phyloP scores from a whole-genome alignment of 371 early-diverging fungal genomes.

The Mucor circinelloides region DNA sequence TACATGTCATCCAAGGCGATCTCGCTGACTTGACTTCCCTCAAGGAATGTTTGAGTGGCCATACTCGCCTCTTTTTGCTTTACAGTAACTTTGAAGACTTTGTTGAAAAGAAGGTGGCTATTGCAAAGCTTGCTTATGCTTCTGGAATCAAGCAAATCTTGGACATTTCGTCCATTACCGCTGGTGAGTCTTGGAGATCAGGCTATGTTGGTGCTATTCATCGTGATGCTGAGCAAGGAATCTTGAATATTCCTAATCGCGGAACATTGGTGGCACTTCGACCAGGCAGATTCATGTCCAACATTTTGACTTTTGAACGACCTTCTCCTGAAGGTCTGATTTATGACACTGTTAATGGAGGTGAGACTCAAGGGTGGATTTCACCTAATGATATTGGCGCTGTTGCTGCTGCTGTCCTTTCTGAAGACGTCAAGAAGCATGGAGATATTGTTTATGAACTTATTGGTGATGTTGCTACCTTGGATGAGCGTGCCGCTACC shows the following conservation, averaged over 20 bases:
- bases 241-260: constrained; percentile 26
- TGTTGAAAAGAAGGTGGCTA: constrained; percentile 6
- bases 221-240: constrained; percentile 25
- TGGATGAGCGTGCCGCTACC: constrained; percentile 1
- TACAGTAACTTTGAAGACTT: constrained; percentile 11
- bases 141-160: constrained; percentile 42
- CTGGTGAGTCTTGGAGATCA: constrained; percentile 19
- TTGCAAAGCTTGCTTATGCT: constrained; percentile 25
- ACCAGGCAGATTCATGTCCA: constrained; percentile 42
- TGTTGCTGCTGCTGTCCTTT: constrained; percentile 21
- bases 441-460: constrained; percentile 20
- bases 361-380: constrained; percentile 9
- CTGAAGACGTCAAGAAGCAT: constrained; percentile 25
- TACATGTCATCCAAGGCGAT: constrained; percentile 31
- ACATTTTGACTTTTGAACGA: constrained; percentile 9
- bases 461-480: constrained; percentile 1
- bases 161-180: constrained; percentile 27
- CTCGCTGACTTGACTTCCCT: constrained; percentile 20
- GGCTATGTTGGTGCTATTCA: constrained; percentile 18
- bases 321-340: background rate
- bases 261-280: constrained; percentile 31
- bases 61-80: constrained; percentile 34
- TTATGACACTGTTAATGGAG: constrained; percentile 3
- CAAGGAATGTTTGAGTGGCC: constrained; percentile 24
- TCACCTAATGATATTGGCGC: constrained; percentile 32